These are phyloP conservation scores for Fraxinus angustifolia DNA, from an alignment of 305 asterid species.

Conservation along the genomic window DNA sequence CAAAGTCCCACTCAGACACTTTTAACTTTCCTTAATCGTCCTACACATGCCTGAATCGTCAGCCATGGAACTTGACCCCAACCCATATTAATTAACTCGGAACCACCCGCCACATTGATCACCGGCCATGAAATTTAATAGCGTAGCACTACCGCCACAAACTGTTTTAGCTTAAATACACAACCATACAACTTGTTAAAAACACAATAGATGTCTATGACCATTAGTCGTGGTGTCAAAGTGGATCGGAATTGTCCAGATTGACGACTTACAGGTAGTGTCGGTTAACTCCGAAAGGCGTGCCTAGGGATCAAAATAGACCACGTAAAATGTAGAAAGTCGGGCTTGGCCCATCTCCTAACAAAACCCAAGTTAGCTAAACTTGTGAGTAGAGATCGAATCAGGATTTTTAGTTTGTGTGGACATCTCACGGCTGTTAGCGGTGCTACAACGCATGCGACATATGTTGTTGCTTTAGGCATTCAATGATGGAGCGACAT, in stretches of 20 bases:
- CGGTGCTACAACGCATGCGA: background rate
- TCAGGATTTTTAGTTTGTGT: background rate
- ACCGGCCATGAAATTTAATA: background rate
- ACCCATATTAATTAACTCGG: background rate
- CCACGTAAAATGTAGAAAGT: background rate
- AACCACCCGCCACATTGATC: background rate
- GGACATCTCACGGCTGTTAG: background rate
- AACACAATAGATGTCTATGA: background rate
- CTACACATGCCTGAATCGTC: background rate
- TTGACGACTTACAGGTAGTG: background rate
- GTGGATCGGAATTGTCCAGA: no score
- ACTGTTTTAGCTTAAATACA: background rate
- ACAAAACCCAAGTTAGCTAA: background rate
- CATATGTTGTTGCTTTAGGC: background rate
- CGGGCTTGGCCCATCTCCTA: background rate
- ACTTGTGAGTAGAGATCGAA: background rate
- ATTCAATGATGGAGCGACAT: background rate
- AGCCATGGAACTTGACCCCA: background rate
- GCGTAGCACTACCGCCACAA: background rate
- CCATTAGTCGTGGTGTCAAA: background rate
- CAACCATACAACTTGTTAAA: background rate
- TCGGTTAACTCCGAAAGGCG: background rate
- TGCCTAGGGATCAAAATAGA: background rate
- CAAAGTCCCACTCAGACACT: background rate
- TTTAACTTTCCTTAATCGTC: background rate